phyloP scores from a whole-genome alignment of 495 filamentous ascomycete genomes.

The Talaromyces trachyspermus region DNA sequence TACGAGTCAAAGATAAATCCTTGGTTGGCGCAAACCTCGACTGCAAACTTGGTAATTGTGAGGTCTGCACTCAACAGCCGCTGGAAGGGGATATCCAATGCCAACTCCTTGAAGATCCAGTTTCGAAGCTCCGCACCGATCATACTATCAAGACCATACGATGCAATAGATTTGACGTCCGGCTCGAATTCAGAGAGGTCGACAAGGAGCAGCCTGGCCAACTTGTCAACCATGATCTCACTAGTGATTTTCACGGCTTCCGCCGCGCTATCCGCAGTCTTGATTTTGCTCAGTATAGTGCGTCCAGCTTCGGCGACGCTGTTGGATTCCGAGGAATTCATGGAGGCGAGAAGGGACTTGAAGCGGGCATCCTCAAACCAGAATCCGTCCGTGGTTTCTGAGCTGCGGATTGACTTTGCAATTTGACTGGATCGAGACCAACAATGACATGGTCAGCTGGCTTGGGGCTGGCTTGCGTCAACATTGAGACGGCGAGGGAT shows the following conservation, averaged over 20 bases:
- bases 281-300: background rate
- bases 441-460: slow-evolving; percentile 14
- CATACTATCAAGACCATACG: slow-evolving; percentile 40
- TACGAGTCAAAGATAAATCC: no score
- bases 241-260: background rate
- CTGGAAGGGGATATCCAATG: slow-evolving; percentile 28
- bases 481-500: slow-evolving; percentile 24
- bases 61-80: background rate
- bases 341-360: background rate
- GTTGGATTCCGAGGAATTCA: background rate
- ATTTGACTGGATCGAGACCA: slow-evolving; percentile 25
- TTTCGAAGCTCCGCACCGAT: slow-evolving; percentile 39
- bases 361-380: background rate
- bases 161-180: slow-evolving; percentile 14
- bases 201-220: slow-evolving; percentile 18
- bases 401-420: slow-evolving; percentile 12
- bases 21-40: background rate
- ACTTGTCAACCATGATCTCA: slow-evolving; percentile 12
- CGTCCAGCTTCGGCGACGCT: background rate
- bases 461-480: background rate
- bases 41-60: background rate
- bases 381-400: background rate
- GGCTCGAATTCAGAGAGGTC: slow-evolving; percentile 13
- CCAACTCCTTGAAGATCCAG: slow-evolving; percentile 38
- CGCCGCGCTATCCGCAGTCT: background rate